A percentile compares a stretch with the other conserved stretches of the same genome.
Conservation (phyloP, 108 stramenopile species). For the Nitzschia sp. region DNA sequence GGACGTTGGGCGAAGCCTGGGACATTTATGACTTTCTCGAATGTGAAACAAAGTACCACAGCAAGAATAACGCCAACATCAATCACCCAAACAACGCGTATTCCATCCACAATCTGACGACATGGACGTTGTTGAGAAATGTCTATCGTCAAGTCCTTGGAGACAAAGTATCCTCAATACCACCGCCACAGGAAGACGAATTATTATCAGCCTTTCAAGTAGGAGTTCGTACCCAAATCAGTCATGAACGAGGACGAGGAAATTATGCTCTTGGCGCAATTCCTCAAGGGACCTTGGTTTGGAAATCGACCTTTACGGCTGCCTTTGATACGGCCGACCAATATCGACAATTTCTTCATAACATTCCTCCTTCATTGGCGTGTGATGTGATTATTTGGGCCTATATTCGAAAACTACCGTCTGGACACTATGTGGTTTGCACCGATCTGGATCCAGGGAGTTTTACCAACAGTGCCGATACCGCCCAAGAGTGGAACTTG, state of each 20-base stretch:
- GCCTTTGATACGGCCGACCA: background rate
- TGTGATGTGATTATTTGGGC: constrained; percentile 23
- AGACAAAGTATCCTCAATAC: background rate
- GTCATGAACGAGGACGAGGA: constrained; percentile 11
- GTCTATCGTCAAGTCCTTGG: background rate
- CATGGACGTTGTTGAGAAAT: background rate
- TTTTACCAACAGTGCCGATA: constrained; percentile 7
- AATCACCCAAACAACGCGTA: background rate
- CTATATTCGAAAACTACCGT: background rate
- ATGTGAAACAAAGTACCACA: too few species aligned
- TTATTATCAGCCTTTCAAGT: background rate
- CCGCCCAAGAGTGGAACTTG: constrained; percentile 1
- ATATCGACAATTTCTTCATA: constrained; percentile 1
- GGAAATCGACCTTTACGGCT: constrained; percentile 14
- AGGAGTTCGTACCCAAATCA: background rate
- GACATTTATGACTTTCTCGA: background rate
- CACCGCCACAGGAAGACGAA: background rate
- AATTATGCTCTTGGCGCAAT: background rate
- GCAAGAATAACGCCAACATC: background rate
- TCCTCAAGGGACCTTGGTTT: constrained; percentile 6
- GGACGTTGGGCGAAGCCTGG: too few species aligned
- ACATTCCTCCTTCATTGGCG: background rate
- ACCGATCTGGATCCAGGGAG: constrained; percentile 21
- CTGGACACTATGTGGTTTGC: background rate
- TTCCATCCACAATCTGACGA: background rate